phyloP scores from a whole-genome alignment of 768 basidiomycete genomes.

The Leucocoprinus birnbaumii region DNA sequence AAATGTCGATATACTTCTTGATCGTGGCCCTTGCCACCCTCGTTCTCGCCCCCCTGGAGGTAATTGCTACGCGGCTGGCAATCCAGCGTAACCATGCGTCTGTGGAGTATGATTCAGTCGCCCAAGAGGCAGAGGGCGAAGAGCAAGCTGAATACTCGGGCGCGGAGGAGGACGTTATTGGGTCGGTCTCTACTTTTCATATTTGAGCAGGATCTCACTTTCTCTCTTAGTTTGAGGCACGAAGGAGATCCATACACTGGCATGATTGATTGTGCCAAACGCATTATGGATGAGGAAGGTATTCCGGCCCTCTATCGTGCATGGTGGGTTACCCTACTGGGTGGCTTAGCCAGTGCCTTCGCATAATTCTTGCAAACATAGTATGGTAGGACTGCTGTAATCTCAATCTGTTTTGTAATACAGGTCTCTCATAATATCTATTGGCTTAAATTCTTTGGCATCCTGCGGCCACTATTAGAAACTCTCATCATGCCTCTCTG shows the following conservation, averaged over 20 bases:
- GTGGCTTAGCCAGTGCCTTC: conserved; percentile 55
- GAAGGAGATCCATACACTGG: conserved; percentile 81
- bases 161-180: conserved; percentile 80
- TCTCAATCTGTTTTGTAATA: not conserved
- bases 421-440: not conserved
- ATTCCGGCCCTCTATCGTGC: conserved; percentile 71
- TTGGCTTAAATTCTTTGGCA: no score
- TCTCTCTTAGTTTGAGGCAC: conserved; percentile 55
- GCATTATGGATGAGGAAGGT: conserved; percentile 80
- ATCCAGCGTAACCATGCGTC: conserved; percentile 85
- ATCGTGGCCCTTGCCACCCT: conserved; percentile 54
- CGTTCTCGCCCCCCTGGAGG: conserved; percentile 74
- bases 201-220: conserved; percentile 1
- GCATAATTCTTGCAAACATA: conserved; percentile 21
- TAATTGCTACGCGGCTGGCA: conserved; percentile 73
- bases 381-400: not conserved
- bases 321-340: conserved; percentile 81
- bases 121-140: conserved; percentile 68
- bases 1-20: conserved; percentile 52
- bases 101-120: conserved; percentile 68
- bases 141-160: conserved; percentile 63
- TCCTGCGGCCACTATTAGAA: no score
- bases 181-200: conserved; percentile 39
- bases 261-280: conserved; percentile 70
- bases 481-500: no score